Percentiles rank a stretch among this genome's conserved stretches.
Conservation (phyloP, 305 asterid genomes). For the Fraxinus paxiana region DNA sequence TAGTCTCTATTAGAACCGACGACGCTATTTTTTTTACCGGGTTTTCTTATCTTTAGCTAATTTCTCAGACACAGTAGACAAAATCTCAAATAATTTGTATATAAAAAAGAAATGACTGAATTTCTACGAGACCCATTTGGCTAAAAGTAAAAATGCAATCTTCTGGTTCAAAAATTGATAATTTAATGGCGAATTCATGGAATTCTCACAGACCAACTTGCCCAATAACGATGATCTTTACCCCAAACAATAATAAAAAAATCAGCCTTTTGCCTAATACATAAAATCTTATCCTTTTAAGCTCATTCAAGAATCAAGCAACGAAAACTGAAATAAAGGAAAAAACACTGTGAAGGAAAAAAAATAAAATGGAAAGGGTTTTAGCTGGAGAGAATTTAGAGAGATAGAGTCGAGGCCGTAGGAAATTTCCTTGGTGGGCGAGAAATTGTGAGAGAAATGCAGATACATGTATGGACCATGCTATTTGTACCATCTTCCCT, state of each 20-base stretch:
- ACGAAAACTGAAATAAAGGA: constrained; percentile 2
- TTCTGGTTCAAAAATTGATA: constrained; percentile 15
- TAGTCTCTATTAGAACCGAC: constrained; percentile 32
- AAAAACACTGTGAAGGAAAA: background rate
- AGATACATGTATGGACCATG: background rate
- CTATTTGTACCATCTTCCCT: too few species aligned
- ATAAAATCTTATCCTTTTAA: background rate
- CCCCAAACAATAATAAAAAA: constrained; percentile 1
- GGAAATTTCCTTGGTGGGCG: constrained; percentile 9
- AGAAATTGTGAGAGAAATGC: constrained; percentile 8
- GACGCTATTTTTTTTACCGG: background rate
- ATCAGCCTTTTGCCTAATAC: background rate
- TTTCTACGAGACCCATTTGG: constrained; percentile 9
- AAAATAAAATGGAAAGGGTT: constrained; percentile 1
- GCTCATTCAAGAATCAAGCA: background rate
- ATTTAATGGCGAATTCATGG: background rate
- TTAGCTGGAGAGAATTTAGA: background rate
- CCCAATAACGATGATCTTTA: constrained; percentile 19
- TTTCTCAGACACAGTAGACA: constrained; percentile 25
- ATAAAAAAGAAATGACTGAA: background rate
- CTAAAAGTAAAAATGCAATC: constrained; percentile 7
- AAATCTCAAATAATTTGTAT: constrained; percentile 5
- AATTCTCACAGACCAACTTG: constrained; percentile 23
- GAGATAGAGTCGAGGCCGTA: constrained; percentile 7
- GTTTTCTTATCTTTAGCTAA: constrained; percentile 15